Conservation (phyloP, 805 yeast species). For the Candida qinlingensis region DNA sequence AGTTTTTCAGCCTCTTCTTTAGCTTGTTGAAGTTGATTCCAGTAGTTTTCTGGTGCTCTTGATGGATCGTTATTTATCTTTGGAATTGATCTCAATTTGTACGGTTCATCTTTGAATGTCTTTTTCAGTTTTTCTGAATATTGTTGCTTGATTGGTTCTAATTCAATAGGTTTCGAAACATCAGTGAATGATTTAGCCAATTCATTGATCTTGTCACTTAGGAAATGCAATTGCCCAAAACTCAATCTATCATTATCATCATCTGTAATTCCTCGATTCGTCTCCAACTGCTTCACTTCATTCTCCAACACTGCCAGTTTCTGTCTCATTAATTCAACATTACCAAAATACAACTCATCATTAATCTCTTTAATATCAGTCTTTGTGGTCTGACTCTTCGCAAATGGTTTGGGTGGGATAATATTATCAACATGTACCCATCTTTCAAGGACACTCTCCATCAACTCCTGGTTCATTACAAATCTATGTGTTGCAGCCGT, state of each 20-base stretch:
- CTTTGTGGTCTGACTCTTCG: conserved; percentile 15
- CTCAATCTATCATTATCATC: not conserved
- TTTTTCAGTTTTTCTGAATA: conserved; percentile 8
- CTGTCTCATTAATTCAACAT: conserved; percentile 19
- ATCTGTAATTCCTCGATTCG: not conserved
- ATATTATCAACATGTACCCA: conserved; percentile 41
- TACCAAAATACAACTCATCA: conserved; percentile 24
- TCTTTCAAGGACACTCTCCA: conserved; percentile 43
- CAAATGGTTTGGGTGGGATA: conserved; percentile 33
- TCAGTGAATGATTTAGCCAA: conserved; percentile 11
- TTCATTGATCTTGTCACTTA: conserved; percentile 7
- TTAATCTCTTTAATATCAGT: conserved; percentile 10
- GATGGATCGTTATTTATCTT: conserved; percentile 12
- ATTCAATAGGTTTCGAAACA: not conserved
- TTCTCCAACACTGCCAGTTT: conserved; percentile 14
- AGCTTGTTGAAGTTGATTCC: conserved; percentile 19
- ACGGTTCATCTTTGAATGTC: conserved; percentile 1
- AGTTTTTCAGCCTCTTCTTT: conserved; percentile 11
- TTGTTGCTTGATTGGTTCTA: conserved; percentile 2
- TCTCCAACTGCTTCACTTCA: conserved; percentile 15
- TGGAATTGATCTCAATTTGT: conserved; percentile 11
- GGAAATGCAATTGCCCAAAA: conserved; percentile 1
- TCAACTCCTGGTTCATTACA: conserved; percentile 41
- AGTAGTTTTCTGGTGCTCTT: conserved; percentile 22
- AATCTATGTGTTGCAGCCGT: conserved; percentile 40